phyloP scores from a whole-genome alignment of 2,329 filamentous ascomycete genomes.

The Pseudopyricularia cyperi region DNA sequence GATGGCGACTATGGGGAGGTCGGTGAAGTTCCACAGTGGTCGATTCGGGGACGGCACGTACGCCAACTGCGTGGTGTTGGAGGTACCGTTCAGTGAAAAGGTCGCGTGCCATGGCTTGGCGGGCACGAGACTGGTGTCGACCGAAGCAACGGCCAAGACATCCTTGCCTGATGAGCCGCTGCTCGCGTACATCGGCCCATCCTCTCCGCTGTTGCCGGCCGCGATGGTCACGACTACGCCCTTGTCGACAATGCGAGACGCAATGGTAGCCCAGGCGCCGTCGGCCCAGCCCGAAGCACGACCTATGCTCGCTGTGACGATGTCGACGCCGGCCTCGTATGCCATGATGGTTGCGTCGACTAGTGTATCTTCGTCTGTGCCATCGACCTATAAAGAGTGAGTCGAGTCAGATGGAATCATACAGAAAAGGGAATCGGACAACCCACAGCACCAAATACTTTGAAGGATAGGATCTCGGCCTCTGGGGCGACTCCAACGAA shows the following conservation, averaged over 20 bases:
- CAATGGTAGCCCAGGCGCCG: slow-evolving; percentile 19
- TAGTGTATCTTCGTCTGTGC: slow-evolving; percentile 15
- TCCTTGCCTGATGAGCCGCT: slow-evolving; percentile 20
- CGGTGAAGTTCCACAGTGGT: slow-evolving; percentile 7
- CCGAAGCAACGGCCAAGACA: slow-evolving; percentile 29
- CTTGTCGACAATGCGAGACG: slow-evolving; percentile 26
- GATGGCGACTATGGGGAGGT: slow-evolving; percentile 13
- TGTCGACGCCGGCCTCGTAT: slow-evolving; percentile 19
- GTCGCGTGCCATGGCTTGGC: slow-evolving; percentile 8
- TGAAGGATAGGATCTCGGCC: slow-evolving; percentile 11
- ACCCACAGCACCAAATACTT: slow-evolving; percentile 10
- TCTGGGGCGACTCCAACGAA: slow-evolving; percentile 13
- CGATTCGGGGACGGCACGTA: slow-evolving; percentile 6
- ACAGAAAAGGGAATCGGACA: accelerated
- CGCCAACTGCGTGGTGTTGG: slow-evolving; percentile 4
- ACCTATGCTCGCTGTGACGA: slow-evolving; percentile 23
- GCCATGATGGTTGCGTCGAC: slow-evolving; percentile 22
- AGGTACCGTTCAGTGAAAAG: slow-evolving; percentile 2
- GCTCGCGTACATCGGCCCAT: slow-evolving; percentile 22
- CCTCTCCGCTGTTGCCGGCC: slow-evolving; percentile 28
- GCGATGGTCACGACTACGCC: slow-evolving; percentile 27
- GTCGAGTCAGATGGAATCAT: no score
- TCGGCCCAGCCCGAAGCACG: slow-evolving; percentile 15
- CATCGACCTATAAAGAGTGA: slow-evolving; percentile 1
- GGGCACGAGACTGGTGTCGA: slow-evolving; percentile 13